Base-by-base conservation (phyloP, 768 basidiomycete genomes). In the Clavaria fumosa region DNA sequence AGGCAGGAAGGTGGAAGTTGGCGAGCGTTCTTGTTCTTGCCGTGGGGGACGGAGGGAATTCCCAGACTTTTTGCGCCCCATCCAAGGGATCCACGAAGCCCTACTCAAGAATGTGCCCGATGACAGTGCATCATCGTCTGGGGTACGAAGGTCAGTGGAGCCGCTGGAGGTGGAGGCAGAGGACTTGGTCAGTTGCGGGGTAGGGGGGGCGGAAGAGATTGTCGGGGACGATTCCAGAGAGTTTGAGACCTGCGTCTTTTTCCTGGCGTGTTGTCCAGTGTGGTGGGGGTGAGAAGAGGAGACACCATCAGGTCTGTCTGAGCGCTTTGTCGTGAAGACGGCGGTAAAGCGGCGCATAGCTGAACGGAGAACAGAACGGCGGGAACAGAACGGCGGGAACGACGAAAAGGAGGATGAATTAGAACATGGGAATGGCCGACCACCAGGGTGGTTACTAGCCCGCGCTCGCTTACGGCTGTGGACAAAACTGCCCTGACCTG, bases 291-390 rank as follows among this genome's bases (percentile, higher is more conserved):
- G 40, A 52, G 46, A n/a, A 50, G 39, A 45, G 47, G 52, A 40
- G 34, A 46, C 38, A n/a, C n/a, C n/a, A 40, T 55, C 55, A 40
- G 54, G 52, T 53, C 58, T 67, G 58, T 64, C 59, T 45, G 35
- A 9, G 31, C 56, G 59, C 50, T 57, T 62, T 49, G 58, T 52
- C 50, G 54, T 49, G 46, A 81, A 71, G 48, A 73, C 68, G 35
- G 74, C 69, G 40, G 67, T 67, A 51, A 82, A 57, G 47, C 77
- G 71, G 50, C 75, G 75, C 77, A 80, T 80, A 22, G 26, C 39
- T n/a, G n/a, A n/a, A n/a, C 37, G 27, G 24, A 21, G 26, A 40
- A 18, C 7, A 10, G 5, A 22, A 40, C 40, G 41, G 32, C 20
- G 26, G 30, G 42, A 12, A 28, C 9, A 20, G 24, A 31, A 22